A percentile compares a stretch with the other conserved stretches of the same genome.
These are phyloP conservation scores for Vigna angularis DNA, from an alignment of 306 rosid species.

Conservation along the genomic window DNA sequence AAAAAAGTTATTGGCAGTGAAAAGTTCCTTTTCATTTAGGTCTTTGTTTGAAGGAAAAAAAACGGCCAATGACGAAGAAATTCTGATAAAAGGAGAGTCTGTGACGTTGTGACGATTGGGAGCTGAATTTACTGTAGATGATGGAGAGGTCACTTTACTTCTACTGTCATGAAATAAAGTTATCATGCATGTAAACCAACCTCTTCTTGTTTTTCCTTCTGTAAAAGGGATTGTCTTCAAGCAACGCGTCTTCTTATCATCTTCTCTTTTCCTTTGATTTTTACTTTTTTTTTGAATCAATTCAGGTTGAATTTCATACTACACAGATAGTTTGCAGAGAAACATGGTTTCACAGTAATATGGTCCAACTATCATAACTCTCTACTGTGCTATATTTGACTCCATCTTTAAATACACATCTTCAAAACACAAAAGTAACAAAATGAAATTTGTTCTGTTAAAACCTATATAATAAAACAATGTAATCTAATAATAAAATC, in stretches of 20 bases:
- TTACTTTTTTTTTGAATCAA: not conserved
- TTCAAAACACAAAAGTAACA: too few species aligned
- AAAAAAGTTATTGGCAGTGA: not conserved
- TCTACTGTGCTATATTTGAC: too few species aligned
- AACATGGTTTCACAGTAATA: too few species aligned
- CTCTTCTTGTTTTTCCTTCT: constrained; percentile 24
- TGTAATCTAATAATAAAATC: too few species aligned
- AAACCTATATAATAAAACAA: too few species aligned
- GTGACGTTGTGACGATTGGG: constrained; percentile 37
- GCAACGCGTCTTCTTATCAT: not conserved
- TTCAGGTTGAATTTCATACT: too few species aligned
- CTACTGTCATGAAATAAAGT: constrained; percentile 45
- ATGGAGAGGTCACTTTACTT: constrained; percentile 47
- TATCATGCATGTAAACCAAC: constrained; percentile 5
- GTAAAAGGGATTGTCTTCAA: not conserved
- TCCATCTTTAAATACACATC: too few species aligned
- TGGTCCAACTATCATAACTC: too few species aligned
- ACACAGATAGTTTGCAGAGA: too few species aligned
- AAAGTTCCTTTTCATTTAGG: not conserved
- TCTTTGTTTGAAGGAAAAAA: not conserved
- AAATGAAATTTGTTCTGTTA: too few species aligned
- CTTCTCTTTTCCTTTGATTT: not conserved
- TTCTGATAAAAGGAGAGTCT: constrained; percentile 28
- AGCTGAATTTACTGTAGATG: constrained; percentile 35
- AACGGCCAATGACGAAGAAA: constrained; percentile 45